Base-by-base conservation (phyloP, 108 stramenopile species). In the Skeletonema menzelii region DNA sequence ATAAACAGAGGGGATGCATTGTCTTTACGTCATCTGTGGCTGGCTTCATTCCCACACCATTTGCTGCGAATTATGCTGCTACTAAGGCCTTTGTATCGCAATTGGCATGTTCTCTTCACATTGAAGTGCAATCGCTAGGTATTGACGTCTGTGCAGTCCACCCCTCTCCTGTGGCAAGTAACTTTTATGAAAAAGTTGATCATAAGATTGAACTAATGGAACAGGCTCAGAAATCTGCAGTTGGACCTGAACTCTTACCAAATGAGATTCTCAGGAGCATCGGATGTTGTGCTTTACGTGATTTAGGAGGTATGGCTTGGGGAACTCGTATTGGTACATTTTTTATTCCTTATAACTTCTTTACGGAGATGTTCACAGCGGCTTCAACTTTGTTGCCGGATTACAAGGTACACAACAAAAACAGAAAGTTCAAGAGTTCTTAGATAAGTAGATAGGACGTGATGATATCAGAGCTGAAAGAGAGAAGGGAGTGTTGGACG, bases 51-150 rank as follows among this genome's bases (percentile, higher is more conserved):
- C 98, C 99, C 8, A 93, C 97, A 0, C 99, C 99, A 10, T 99
- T 98, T 77, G 96, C 97, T 6, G 96, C 94, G 63, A 94, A 96
- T 85, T 99, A 99, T 74, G 99, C 98, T 17, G 94, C 97, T 11
- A 98, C 98, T 55, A 99, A 99, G 92, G 98, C 98, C 7, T 99
- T 98, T 88, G 88, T 99, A 14, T 88, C 91, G 15, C 96, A 97
- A 72, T 76, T 97, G 47, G 96, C 98, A 20, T 83, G 85, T 57
- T 91, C 90, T 28, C 70, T 96, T 49, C 96, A 96, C 69, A 95
- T 97, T 75, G 96, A 97, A 69, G 82, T 97, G 31, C 64, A 85
- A 56, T 63, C 74, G 10, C 69, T 92, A 63, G 98, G 98, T 27
- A 98, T 99, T 77, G 99, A 99, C 79, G 97, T 99, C 5, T 87